A percentile compares a stretch with the other conserved stretches of the same genome.
Evolutionary conservation across 2,329 filamentous ascomycete species (phyloP).

Genomic region (Tolypocladium tropicale): DNA sequence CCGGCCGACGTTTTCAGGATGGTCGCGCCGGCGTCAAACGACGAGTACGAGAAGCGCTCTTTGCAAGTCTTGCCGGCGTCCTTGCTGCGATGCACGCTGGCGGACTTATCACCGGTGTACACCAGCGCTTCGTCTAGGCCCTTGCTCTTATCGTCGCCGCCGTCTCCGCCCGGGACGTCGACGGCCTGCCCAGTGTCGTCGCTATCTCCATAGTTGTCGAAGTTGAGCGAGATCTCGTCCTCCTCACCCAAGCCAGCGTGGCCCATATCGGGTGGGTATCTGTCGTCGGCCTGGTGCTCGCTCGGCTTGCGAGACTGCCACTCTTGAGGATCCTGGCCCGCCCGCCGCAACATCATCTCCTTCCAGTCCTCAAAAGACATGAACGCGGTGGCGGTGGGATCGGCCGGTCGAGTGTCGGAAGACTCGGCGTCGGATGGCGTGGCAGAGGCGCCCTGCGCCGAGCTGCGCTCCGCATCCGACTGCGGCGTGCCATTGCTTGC

Average conservation of each 20-base stretch:
- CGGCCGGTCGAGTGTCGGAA: constrained; percentile 2
- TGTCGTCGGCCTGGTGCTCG: constrained; percentile 35
- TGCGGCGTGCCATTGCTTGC: not conserved
- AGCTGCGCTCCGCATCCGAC: not conserved
- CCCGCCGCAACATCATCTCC: constrained; percentile 78
- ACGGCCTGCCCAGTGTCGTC: constrained; percentile 1
- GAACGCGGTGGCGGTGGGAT: constrained; percentile 42
- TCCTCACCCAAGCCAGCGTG: constrained; percentile 79
- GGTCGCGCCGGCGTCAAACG: constrained; percentile 91
- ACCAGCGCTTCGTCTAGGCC: constrained; percentile 28
- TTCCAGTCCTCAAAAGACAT: constrained; percentile 99
- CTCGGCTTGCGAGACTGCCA: constrained; percentile 51
- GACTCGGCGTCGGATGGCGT: not conserved
- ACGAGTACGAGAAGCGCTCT: constrained; percentile 94
- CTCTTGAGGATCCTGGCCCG: constrained; percentile 62
- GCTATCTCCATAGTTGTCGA: constrained; percentile 27
- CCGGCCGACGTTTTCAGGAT: constrained; percentile 82
- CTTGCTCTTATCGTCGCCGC: constrained; percentile 7
- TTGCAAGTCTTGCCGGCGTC: constrained; percentile 97
- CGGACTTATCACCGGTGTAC: constrained; percentile 37
- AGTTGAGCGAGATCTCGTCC: constrained; percentile 61
- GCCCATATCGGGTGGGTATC: constrained; percentile 51
- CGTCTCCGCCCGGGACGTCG: constrained; percentile 5
- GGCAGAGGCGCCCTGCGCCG: not conserved
- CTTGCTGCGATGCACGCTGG: constrained; percentile 60